Evolutionary conservation across 208 protist genomes (phyloP), one percentile per base, ranked within the genome.

Genomic region (Trichomonas tenax): DNA sequence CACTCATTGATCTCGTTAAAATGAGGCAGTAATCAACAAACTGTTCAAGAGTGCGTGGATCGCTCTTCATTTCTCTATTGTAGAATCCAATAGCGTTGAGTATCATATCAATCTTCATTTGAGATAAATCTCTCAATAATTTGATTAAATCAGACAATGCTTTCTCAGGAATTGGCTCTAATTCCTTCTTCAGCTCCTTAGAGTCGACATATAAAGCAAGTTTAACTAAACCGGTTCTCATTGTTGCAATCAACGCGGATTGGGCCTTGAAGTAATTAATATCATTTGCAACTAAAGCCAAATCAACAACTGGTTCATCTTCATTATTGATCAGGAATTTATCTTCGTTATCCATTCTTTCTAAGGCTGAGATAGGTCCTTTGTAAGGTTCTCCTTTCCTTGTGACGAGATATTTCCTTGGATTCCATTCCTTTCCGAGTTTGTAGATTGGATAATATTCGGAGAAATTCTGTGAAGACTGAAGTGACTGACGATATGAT

Each of bases 301-400:
- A 34, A 40, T 93, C n/a, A 15, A 93, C 86, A 93, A 93, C 45
- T 26, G 86, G 86, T 93, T 93, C 86, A 51, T 93, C 86, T 48
- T 58, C 40, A 93, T 48, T 48, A 51, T 93, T 93, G 6, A 93
- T 93, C 23, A n/a, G 21, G 15, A 34, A 34, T 17, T 44, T 44
- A 8, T 51, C 44, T 51, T 34, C 44, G 4, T 44, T 26, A 51
- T 14, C 17, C 14, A 93, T 38, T 38, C 26, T 41, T 31, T 89
- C 81, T 41, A 41, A 41, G 4, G 26, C 36, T 8, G 38, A 46
- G 8, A 34, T 41, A 38, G 86, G 40, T 0, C 41, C 17, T 10
- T 23, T 41, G 31, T 51, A 58, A 31, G 86, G 44, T 15, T 93
- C 45, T 38, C 86, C 86, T 48, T 41, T 93, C n/a, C 86, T 48